These are phyloP conservation scores for Colletotrichum caudatum DNA, from an alignment of 2,329 filamentous ascomycete genomes.

Conservation along the genomic window DNA sequence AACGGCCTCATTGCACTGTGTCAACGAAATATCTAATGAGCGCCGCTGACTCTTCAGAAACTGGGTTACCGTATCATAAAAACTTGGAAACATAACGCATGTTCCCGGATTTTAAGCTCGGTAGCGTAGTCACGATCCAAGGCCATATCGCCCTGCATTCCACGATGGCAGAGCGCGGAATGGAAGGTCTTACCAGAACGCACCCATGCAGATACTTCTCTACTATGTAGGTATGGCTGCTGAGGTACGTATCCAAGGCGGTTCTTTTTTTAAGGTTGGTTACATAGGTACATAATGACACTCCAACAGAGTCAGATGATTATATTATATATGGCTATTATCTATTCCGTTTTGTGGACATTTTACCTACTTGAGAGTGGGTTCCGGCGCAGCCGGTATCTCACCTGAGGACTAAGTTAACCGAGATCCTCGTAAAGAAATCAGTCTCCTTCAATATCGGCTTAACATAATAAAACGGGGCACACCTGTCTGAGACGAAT, in stretches of 20 bases:
- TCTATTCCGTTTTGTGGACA: neutral
- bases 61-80: neutral
- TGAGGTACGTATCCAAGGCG: too few species aligned
- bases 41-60: neutral
- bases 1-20: neutral
- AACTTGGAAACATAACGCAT: neutral
- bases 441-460: constrained; percentile 30
- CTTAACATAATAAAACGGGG: constrained; percentile 22
- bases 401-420: neutral
- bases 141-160: neutral
- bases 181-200: constrained; percentile 1
- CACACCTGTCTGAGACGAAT: constrained; percentile 3
- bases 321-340: constrained; percentile 6
- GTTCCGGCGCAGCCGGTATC: neutral
- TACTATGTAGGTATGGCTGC: too few species aligned
- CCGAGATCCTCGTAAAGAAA: constrained; percentile 18
- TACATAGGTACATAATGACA: too few species aligned
- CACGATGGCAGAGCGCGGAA: neutral
- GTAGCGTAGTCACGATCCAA: neutral
- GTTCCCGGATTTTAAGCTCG: neutral
- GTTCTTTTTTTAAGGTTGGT: too few species aligned
- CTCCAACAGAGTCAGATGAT: too few species aligned
- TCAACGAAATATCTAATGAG: neutral
- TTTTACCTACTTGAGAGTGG: neutral
- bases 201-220: constrained; percentile 15